Evolutionary conservation across 1,139 yeast genomes (phyloP).

Genomic region (Candida pseudoviswanathii): DNA sequence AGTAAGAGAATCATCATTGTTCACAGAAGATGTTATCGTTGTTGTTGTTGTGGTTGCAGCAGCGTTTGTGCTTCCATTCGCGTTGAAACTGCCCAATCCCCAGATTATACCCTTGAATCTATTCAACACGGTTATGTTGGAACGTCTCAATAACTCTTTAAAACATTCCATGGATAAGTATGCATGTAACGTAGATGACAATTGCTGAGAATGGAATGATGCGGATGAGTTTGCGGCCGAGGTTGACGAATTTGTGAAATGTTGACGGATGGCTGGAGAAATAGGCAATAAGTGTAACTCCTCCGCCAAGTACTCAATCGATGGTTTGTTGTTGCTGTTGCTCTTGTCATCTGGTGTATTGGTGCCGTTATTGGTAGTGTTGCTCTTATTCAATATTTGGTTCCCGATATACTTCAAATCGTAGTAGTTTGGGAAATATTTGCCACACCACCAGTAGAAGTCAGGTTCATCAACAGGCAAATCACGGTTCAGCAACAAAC

Average conservation of each 20-base stretch:
- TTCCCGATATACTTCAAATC: slow-evolving; percentile 83
- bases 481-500: slow-evolving; percentile 70
- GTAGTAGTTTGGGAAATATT: slow-evolving; percentile 79
- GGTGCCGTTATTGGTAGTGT: background rate
- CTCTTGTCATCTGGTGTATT: slow-evolving; percentile 19
- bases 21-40: slow-evolving; percentile 28
- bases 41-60: slow-evolving; percentile 8
- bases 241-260: slow-evolving; percentile 40
- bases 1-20: slow-evolving; percentile 11
- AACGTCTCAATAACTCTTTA: slow-evolving; percentile 52
- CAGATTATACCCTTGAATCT: slow-evolving; percentile 55
- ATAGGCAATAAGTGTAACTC: slow-evolving; percentile 57
- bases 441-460: slow-evolving; percentile 69
- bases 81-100: slow-evolving; percentile 46
- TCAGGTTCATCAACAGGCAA: slow-evolving; percentile 85
- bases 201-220: slow-evolving; percentile 35
- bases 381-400: slow-evolving; percentile 36
- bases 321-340: slow-evolving; percentile 36
- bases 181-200: slow-evolving; percentile 53
- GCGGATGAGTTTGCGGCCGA: slow-evolving; percentile 20
- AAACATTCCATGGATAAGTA: slow-evolving; percentile 60
- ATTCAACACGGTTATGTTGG: slow-evolving; percentile 39
- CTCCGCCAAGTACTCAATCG: slow-evolving; percentile 55
- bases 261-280: slow-evolving; percentile 52
- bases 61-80: slow-evolving; percentile 14